phyloP scores from a whole-genome alignment of 2,329 filamentous ascomycete genomes.

The Pleomassaria siparia region DNA sequence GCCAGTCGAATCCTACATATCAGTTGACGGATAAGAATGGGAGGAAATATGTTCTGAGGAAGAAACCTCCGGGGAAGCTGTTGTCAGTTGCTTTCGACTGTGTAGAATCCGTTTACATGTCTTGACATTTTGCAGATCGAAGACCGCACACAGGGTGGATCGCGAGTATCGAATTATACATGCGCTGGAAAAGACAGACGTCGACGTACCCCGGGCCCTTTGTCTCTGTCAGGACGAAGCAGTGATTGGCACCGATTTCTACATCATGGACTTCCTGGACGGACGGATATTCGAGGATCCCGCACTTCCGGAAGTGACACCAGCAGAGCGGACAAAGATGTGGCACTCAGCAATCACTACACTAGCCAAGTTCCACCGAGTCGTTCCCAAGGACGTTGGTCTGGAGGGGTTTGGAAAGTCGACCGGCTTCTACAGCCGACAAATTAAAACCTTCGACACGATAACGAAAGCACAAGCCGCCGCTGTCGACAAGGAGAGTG shows the following conservation, averaged over 20 bases:
- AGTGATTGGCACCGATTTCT: conserved; percentile 88
- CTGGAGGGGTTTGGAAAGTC: conserved; percentile 73
- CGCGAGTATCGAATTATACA: conserved; percentile 90
- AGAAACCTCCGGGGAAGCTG: conserved; percentile 95
- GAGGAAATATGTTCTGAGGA: conserved; percentile 82
- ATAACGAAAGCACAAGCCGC: conserved; percentile 78
- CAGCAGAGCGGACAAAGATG: conserved; percentile 72
- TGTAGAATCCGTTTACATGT: background rate
- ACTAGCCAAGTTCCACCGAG: conserved; percentile 80
- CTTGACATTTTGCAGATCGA: conserved; percentile 34
- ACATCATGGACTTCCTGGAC: conserved; percentile 95
- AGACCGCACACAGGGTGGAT: conserved; percentile 94
- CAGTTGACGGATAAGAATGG: conserved; percentile 75
- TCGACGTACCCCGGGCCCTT: conserved; percentile 82
- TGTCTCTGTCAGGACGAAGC: conserved; percentile 80
- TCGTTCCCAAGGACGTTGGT: conserved; percentile 66
- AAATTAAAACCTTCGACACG: conserved; percentile 78
- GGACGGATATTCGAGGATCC: conserved; percentile 93
- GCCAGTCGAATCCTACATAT: conserved; percentile 97
- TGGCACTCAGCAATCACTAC: conserved; percentile 82
- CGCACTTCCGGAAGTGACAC: conserved; percentile 70
- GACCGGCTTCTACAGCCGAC: conserved; percentile 79
- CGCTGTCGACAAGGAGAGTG: conserved; percentile 74
- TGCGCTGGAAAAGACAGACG: conserved; percentile 75
- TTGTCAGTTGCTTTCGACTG: conserved; percentile 58